phyloP scores from a whole-genome alignment of 2,329 filamentous ascomycete species.

The Endothia cerciana region DNA sequence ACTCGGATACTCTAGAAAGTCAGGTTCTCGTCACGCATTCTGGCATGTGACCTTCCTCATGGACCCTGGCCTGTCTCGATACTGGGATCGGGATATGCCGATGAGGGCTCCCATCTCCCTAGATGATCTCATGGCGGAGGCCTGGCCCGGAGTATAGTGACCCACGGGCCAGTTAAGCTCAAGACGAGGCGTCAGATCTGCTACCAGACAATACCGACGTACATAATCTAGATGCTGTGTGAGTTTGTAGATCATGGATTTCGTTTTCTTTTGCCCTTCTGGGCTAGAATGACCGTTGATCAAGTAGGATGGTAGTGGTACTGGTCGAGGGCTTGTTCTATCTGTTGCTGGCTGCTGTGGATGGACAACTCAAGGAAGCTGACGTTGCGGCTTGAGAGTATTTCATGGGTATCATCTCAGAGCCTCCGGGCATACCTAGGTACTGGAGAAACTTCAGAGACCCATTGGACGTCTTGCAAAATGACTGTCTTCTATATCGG shows the following conservation, averaged over 20 bases:
- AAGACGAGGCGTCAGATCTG: conserved; percentile 14
- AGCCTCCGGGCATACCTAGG: neutral
- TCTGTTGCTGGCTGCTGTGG: neutral
- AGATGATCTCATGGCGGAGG: neutral
- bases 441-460: neutral
- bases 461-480: neutral
- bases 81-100: neutral
- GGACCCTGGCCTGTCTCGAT: neutral
- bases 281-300: conserved; percentile 11
- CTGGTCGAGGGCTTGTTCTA: conserved; percentile 1
- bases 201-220: conserved; percentile 4
- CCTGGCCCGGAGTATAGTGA: neutral
- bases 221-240: conserved; percentile 16
- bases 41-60: conserved; percentile 6
- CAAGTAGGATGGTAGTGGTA: neutral
- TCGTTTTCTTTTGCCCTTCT: conserved; percentile 27
- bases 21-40: conserved; percentile 12
- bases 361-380: neutral
- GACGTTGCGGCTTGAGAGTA: neutral
- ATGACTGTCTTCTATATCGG: neutral
- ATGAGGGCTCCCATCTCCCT: no score
- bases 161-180: conserved; percentile 1
- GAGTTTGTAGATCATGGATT: conserved; percentile 3
- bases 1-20: neutral
- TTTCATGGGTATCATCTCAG: neutral